Base-by-base conservation (phyloP, 164 flowering plant genomes). In the Annona squamosa region DNA sequence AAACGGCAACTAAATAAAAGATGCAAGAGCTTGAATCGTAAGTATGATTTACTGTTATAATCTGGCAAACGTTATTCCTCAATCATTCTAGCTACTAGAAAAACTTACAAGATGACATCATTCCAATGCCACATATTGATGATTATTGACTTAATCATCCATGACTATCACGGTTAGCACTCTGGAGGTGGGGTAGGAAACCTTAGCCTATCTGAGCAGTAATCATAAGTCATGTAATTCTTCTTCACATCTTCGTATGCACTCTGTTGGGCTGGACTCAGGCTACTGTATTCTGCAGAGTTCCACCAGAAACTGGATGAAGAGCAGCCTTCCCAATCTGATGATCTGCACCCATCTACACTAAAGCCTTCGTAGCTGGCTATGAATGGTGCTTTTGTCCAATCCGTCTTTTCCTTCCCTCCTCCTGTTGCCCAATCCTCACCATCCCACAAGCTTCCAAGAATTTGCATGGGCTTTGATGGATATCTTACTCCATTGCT, bases 361-460 rank as follows among this genome's bases (percentile, higher is more conserved):
- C 74, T 76, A 47, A 89, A 89, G 1, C 78, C 85, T 69, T 70
- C 77, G 67, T 81, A 90, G 9, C 76, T 37, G 48, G 88, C 89
- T 6, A 0, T 48, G 76, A 91, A 92, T 10, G 96, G 98, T 71
- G 94, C 86, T 17, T 61, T 10, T 4, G 68, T 68, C 91, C 94
- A 90, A 69, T 87, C 72, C 1, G n/a, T 79, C 82, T 87, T 89
- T 0, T 75, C 77, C 69, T 45, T 19, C 46, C 93, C 95, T 45
- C 88, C 94, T 65, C 84, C 86, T 3, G 90, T 87, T 5, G 96
- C 98, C 96, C 98, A 92, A 47, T 63, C 66, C 0, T 81, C 82
- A 5, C 91, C 98, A 69, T 89, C 56, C 94, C 96, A 92, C 63
- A 92, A 18, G 81, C 86, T 90, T 56, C 75, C 91, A 4, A 74